These are phyloP conservation scores for Arachnomyces sp. DNA, from an alignment of 2,329 filamentous ascomycete species.

Conservation along the genomic window DNA sequence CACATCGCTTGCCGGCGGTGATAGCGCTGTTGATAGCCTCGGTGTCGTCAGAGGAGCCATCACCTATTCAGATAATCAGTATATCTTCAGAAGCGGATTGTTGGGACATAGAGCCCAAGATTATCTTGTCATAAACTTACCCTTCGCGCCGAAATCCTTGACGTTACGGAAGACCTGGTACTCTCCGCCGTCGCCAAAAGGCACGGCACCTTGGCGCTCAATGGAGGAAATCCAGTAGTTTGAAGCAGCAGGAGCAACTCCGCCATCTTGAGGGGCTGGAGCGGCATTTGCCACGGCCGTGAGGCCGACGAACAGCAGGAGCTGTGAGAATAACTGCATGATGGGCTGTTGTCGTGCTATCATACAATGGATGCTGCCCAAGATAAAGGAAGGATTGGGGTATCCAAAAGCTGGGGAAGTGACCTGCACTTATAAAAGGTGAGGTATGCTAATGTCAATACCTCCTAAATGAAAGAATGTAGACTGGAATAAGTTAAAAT, in stretches of 20 bases:
- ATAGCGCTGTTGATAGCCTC: conserved; percentile 80
- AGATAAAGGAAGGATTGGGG: too few species aligned
- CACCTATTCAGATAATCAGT: conserved; percentile 39
- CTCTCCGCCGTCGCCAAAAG: conserved; percentile 46
- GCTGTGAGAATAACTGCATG: conserved; percentile 16
- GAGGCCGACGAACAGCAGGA: conserved; percentile 25
- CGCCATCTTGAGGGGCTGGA: conserved; percentile 17
- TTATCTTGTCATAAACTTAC: conserved; percentile 40
- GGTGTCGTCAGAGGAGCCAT: conserved; percentile 71
- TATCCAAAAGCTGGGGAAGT: too few species aligned
- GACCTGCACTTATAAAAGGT: too few species aligned
- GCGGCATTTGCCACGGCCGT: conserved; percentile 24
- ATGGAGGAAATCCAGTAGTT: conserved; percentile 67
- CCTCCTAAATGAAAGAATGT: too few species aligned
- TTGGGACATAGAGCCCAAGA: not conserved
- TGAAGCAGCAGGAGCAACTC: conserved; percentile 22
- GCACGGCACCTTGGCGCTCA: conserved; percentile 57
- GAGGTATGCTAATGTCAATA: too few species aligned
- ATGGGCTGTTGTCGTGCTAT: too few species aligned
- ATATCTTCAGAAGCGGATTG: conserved; percentile 12
- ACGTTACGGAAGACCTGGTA: conserved; percentile 75
- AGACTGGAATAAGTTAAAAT: too few species aligned
- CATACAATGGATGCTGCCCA: too few species aligned
- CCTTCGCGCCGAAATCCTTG: conserved; percentile 63
- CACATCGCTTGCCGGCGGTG: conserved; percentile 68